Conservation (phyloP, 768 basidiomycete species). For the Pisolithus tinctorius region DNA sequence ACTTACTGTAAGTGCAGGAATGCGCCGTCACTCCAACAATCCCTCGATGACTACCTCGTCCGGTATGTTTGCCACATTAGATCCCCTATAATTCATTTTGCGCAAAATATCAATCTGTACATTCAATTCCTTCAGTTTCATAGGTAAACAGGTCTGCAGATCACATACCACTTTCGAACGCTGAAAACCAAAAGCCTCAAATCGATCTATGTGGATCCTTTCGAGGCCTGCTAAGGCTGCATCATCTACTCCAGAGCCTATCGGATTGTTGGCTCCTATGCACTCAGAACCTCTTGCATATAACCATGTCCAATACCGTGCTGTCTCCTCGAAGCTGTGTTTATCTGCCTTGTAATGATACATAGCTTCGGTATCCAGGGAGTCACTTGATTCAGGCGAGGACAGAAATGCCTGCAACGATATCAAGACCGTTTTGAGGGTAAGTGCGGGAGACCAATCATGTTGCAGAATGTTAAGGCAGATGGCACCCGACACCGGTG, state of each 20-base stretch:
- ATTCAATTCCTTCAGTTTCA: slow-evolving; percentile 1
- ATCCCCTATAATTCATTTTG: slow-evolving; percentile 80
- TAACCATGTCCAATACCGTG: slow-evolving; percentile 87
- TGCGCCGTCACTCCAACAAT: slow-evolving; percentile 51
- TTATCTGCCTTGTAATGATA: slow-evolving; percentile 93
- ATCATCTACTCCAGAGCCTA: slow-evolving; percentile 34
- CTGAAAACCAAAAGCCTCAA: slow-evolving; percentile 78
- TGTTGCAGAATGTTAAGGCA: slow-evolving; percentile 84
- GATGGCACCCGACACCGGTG: slow-evolving; percentile 90
- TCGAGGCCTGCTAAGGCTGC: slow-evolving; percentile 76
- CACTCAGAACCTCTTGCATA: slow-evolving; percentile 76
- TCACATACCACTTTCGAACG: slow-evolving; percentile 75
- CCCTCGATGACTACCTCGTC: slow-evolving; percentile 86
- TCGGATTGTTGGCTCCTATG: slow-evolving; percentile 31
- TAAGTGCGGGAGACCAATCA: slow-evolving; percentile 90
- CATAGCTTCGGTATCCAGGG: slow-evolving; percentile 96
- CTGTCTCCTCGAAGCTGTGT: slow-evolving; percentile 84
- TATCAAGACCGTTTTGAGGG: slow-evolving; percentile 92
- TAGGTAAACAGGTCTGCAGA: not conserved
- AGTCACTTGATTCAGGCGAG: slow-evolving; percentile 91
- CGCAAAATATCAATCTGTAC: slow-evolving; percentile 77
- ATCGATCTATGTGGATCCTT: slow-evolving; percentile 75
- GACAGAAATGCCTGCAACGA: slow-evolving; percentile 90
- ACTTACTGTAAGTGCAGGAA: too few relatives aligned
- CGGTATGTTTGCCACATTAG: slow-evolving; percentile 70